A percentile compares a stretch with the other conserved stretches of the same genome.
Evolutionary conservation across 805 yeast species (phyloP).

Genomic region (Zygoascus bituminiphila): DNA sequence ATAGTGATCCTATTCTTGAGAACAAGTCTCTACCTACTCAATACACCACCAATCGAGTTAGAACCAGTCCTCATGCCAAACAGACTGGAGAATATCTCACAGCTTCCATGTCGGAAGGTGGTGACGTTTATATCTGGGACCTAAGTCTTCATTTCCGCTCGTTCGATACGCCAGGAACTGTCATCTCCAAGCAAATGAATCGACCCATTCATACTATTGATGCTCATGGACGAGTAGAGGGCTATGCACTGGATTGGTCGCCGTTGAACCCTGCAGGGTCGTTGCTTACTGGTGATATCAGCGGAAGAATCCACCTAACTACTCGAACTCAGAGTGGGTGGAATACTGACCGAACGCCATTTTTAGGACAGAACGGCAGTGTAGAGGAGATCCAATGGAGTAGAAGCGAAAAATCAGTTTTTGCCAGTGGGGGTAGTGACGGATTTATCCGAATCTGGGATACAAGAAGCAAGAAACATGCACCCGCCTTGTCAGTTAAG

Average conservation of each 20-base stretch:
- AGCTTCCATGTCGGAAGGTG: slow-evolving; percentile 83
- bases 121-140: slow-evolving; percentile 83
- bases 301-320: slow-evolving; percentile 77
- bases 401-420: slow-evolving; percentile 81
- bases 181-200: slow-evolving; percentile 67
- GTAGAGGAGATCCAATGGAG: slow-evolving; percentile 98
- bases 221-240: slow-evolving; percentile 91
- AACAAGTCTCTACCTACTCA: slow-evolving; percentile 69
- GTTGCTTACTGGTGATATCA: slow-evolving; percentile 77
- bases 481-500: slow-evolving; percentile 75
- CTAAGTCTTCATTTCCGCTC: slow-evolving; percentile 70
- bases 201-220: slow-evolving; percentile 76
- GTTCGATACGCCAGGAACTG: slow-evolving; percentile 80
- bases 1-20: slow-evolving; percentile 79
- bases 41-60: slow-evolving; percentile 80
- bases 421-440: slow-evolving; percentile 90
- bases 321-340: slow-evolving; percentile 66
- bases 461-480: slow-evolving; percentile 84
- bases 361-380: slow-evolving; percentile 38
- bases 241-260: slow-evolving; percentile 96
- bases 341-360: slow-evolving; percentile 81
- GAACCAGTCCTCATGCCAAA: slow-evolving; percentile 71
- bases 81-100: slow-evolving; percentile 73
- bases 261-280: slow-evolving; percentile 75
- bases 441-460: slow-evolving; percentile 95